Conservation (phyloP, 1,139 yeast species). For the Protomyces lactucae-debilis region DNA sequence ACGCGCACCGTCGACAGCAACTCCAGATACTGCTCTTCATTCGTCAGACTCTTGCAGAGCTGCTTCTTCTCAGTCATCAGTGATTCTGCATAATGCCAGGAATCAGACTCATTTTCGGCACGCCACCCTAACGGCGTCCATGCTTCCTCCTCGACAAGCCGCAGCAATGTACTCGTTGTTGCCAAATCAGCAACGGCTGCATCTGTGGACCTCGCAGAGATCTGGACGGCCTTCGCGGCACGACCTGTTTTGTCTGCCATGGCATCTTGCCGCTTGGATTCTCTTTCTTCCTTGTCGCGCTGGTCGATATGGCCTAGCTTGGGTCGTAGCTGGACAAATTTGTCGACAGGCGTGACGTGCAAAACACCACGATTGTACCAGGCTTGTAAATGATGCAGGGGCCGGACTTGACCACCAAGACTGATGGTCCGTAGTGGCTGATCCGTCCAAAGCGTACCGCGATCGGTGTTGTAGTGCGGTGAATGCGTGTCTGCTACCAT, state of each 20-base stretch:
- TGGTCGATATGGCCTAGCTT: slow-evolving; percentile 65
- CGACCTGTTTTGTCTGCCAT: slow-evolving; percentile 27
- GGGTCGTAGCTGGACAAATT: slow-evolving; percentile 76
- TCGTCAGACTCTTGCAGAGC: slow-evolving; percentile 18
- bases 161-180: slow-evolving; percentile 36
- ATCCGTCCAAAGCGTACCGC: slow-evolving; percentile 22
- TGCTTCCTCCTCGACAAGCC: slow-evolving; percentile 46
- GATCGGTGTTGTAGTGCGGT: slow-evolving; percentile 45
- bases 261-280: slow-evolving; percentile 28
- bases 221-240: slow-evolving; percentile 21
- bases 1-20: slow-evolving; percentile 8
- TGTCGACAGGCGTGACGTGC: slow-evolving; percentile 60
- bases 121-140: slow-evolving; percentile 21
- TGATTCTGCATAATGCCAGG: slow-evolving; percentile 2
- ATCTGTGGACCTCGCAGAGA: slow-evolving; percentile 28
- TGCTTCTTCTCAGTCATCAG: slow-evolving; percentile 4
- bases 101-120: slow-evolving; percentile 2
- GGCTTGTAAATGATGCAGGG: background rate
- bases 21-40: slow-evolving; percentile 6
- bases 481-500: slow-evolving; percentile 56
- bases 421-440: slow-evolving; percentile 9
- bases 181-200: slow-evolving; percentile 22
- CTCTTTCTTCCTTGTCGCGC: slow-evolving; percentile 16
- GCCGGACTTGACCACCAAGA: slow-evolving; percentile 10
- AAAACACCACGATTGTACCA: slow-evolving; percentile 36